Base-by-base conservation (phyloP, 2,329 filamentous ascomycete species). In the Trichoderma polysporum region DNA sequence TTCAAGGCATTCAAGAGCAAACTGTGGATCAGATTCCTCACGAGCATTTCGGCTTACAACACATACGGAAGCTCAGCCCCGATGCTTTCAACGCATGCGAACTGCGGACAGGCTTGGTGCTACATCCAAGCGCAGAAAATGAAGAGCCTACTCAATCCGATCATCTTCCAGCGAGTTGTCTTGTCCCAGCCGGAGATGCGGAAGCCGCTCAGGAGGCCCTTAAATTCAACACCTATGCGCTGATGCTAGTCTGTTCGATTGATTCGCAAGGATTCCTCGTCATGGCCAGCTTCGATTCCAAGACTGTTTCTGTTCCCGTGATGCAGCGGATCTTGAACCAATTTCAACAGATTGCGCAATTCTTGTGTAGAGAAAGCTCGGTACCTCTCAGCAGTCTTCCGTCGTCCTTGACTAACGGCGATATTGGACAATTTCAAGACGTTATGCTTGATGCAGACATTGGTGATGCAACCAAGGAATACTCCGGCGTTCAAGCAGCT, bases 181-280 rank as follows among this genome's bases (percentile, higher is more conserved):
- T 88, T 27, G 81, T 87, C 5, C 85, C 85, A 0, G 82, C 84
- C 0, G 82, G 84, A 35, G 85, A 87, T 66, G 80, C 78, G 0
- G 85, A 88, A 68, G 84, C 85, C 1, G 86, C 85, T 0, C 82
- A 85, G 53, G 87, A 89, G 70, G 87, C 86, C 0, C 79, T 89
- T 70, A 84, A 84, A 71, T 85, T 85, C 73, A 85, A 84, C 73
- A 84, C 82, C 0, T 89, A 90, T 72, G 84, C 87, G 1, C 82
- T 91, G 35, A 90, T 90, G 80, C 77, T 90, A 22, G 88, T 90
- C 49, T 90, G 88, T 74, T 87, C 85, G 4, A 77, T 90, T 6
- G 83, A 86, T 39, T 79, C 83, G 2, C 79, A 81, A 68, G 83
- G 84, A 1, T 85, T 90, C 72, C 75, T 84, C 17, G 79, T 88